Evolutionary conservation across 2,329 filamentous ascomycete species (phyloP), one percentile per base, ranked within the genome.

Genomic region (Domatiomyces globalis): DNA sequence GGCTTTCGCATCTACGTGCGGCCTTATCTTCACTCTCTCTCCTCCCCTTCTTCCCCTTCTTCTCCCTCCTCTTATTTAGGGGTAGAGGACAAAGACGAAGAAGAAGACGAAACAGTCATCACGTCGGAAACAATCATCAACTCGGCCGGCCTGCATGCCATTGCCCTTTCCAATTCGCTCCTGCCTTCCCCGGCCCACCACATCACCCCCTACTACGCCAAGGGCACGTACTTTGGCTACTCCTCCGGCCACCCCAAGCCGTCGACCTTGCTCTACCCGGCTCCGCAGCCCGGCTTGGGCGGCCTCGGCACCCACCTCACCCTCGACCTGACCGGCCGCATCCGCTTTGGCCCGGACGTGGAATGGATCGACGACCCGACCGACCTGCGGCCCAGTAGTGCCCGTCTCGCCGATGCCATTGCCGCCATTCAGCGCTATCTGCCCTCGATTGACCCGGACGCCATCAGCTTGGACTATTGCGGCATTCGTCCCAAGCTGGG

Each of bases 231-330:
- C 71, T 96, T 94, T 70, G 85, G 83, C 27, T 96, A 95, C 70
- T 69, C 76, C 0, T 72, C 79, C 1, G 78, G 81, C 0, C 63
- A 63, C 1, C 89, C 87, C 0, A 74, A 70, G 43, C 80, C 89
- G 9, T 72, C 69, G 1, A 86, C 84, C 0, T 78, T 98, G 19
- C 74, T 98, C 48, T 98, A 96, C 63, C 92, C 92, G 0, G 88
- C 85, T 0, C 88, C 90, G 0, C 74, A 85, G 7, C 84, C 88
- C 0, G 89, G 89, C 1, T 78, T 83, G 19, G 89, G 80, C 49
- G 90, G 92, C 0, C 90, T 98, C 0, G 92, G 92, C 46, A 96
- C 92, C 0, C 92, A 98, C 67, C 73, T 98, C 17, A 98, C 92
- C 1, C 77, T 96, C 52, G 92, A 98, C 66, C 76, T 96, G 69